Evolutionary conservation across 2,329 filamentous ascomycete species (phyloP).

Genomic region (Incumbomyces delicatus): DNA sequence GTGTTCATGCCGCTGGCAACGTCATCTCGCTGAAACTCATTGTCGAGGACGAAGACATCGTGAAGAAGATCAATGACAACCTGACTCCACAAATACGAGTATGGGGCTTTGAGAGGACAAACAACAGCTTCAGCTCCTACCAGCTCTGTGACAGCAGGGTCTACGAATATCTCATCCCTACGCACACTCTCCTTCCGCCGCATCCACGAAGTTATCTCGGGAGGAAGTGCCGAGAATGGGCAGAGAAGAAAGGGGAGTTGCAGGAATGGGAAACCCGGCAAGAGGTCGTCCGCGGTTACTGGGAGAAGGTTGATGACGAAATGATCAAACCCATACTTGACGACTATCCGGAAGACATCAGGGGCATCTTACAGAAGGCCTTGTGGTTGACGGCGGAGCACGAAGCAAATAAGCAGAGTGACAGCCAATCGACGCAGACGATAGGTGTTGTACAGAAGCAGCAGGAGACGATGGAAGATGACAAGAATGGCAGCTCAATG

Average conservation of each 20-base stretch:
- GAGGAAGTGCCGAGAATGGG: slow-evolving; percentile 68
- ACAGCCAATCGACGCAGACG: slow-evolving; percentile 11
- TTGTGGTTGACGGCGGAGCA: slow-evolving; percentile 29
- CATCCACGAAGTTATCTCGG: slow-evolving; percentile 81
- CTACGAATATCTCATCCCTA: slow-evolving; percentile 95
- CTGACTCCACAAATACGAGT: slow-evolving; percentile 83
- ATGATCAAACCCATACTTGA: slow-evolving; percentile 61
- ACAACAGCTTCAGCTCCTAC: slow-evolving; percentile 88
- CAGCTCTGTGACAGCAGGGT: slow-evolving; percentile 88
- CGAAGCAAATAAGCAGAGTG: slow-evolving; percentile 10
- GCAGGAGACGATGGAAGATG: background rate
- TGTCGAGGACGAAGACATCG: slow-evolving; percentile 77
- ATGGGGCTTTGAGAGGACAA: slow-evolving; percentile 86
- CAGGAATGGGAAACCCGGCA: slow-evolving; percentile 61
- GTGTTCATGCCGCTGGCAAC: slow-evolving; percentile 91
- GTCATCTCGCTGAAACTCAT: slow-evolving; percentile 93
- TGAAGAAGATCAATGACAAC: slow-evolving; percentile 81
- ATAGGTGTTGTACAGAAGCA: background rate
- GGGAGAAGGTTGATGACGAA: slow-evolving; percentile 71
- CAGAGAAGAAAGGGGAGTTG: slow-evolving; percentile 61
- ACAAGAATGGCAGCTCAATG: background rate
- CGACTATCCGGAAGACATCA: slow-evolving; percentile 32
- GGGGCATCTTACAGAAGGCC: slow-evolving; percentile 28
- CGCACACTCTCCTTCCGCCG: slow-evolving; percentile 82
- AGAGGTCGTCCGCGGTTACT: slow-evolving; percentile 70